phyloP scores from a whole-genome alignment of 2,329 filamentous ascomycete species.

The Colletotrichum paranaense region DNA sequence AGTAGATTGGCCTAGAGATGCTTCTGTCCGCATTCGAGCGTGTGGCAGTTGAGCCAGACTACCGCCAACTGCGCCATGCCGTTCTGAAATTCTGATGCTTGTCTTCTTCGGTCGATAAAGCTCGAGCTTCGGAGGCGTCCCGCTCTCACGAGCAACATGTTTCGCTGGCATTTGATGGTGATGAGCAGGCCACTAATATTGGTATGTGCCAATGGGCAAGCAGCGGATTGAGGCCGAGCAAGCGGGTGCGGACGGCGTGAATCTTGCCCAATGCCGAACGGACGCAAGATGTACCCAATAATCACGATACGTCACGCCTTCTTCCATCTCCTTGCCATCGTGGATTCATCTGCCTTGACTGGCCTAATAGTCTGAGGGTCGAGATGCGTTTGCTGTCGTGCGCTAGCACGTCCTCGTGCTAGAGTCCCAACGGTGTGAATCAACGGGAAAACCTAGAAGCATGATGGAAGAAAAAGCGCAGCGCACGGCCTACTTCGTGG shows the following conservation, averaged over 20 bases:
- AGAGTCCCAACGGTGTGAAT: not conserved
- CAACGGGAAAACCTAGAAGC: not conserved
- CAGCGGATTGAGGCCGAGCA: not conserved
- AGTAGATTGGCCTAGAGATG: not conserved
- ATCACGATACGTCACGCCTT: not conserved
- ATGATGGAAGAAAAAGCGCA: not conserved
- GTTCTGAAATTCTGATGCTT: not conserved
- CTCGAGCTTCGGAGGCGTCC: not conserved
- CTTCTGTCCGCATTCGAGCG: not conserved
- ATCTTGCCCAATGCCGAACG: not conserved
- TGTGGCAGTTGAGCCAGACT: not conserved
- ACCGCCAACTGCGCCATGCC: not conserved
- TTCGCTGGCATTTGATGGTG: not conserved
- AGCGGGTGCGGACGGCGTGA: not conserved
- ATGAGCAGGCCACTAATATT: not conserved
- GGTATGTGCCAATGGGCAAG: not conserved
- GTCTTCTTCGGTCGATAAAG: not conserved
- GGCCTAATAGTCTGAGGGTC: not conserved
- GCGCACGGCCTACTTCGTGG: not conserved
- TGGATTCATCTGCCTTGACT: not conserved
- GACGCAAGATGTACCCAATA: not conserved
- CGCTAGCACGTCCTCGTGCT: not conserved
- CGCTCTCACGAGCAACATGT: slow-evolving; percentile 11
- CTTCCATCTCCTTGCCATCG: not conserved
- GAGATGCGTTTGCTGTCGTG: not conserved